A percentile compares a stretch with the other conserved stretches of the same genome.
Conservation (phyloP, 352 stramenopile species). For the Globisporangium canariense region DNA sequence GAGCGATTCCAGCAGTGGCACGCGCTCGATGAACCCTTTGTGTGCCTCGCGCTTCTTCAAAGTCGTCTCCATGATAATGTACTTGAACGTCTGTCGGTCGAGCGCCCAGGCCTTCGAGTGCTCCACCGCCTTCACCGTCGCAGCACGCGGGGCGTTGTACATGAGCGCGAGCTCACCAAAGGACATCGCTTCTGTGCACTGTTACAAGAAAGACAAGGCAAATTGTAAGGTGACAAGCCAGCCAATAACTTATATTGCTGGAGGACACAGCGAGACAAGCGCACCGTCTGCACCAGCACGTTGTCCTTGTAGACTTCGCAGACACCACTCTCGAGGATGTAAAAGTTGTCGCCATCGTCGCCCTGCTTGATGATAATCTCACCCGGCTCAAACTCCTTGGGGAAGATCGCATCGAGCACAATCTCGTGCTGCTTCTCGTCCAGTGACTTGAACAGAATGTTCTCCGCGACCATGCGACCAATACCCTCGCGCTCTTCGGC, state of each 20-base stretch:
- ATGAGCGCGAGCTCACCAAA: constrained; percentile 98
- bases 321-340: constrained; percentile 92
- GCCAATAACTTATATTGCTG: background rate
- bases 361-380: constrained; percentile 89
- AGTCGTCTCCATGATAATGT: constrained; percentile 91
- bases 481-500: constrained; percentile 72
- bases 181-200: constrained; percentile 85
- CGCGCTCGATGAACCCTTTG: constrained; percentile 86
- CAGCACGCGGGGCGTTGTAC: constrained; percentile 95
- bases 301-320: constrained; percentile 90
- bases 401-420: constrained; percentile 85
- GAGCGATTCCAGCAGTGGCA: constrained; percentile 90
- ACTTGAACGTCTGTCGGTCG: constrained; percentile 89
- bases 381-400: constrained; percentile 72
- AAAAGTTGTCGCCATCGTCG: constrained; percentile 93
- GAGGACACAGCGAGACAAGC: no score
- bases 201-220: background rate
- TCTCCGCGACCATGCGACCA: constrained; percentile 79
- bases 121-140: constrained; percentile 91
- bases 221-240: background rate
- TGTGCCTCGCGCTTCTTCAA: constrained; percentile 85
- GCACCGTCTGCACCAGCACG: constrained; percentile 78
- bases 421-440: constrained; percentile 88
- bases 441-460: constrained; percentile 89
- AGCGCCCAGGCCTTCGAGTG: constrained; percentile 92